Conservation (phyloP, 108 stramenopile genomes). For the Skeletonema tropicum region DNA sequence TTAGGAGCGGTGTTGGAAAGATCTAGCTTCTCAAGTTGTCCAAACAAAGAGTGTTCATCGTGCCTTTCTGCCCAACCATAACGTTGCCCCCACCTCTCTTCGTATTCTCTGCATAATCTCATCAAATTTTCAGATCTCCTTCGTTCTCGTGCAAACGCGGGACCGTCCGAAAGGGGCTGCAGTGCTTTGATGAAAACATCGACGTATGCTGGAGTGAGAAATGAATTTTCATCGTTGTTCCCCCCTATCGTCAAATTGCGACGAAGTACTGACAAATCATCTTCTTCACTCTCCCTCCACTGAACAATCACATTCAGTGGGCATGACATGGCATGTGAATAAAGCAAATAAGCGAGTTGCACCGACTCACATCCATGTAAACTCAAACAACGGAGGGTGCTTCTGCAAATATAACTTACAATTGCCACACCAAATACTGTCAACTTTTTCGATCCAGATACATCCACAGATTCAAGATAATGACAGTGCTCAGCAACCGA, state of each 20-base stretch:
- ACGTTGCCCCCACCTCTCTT: neutral
- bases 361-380: neutral
- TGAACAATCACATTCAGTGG: neutral
- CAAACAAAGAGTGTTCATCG: conserved; percentile 14
- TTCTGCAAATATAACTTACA: neutral
- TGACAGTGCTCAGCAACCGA: conserved; percentile 5
- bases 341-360: neutral
- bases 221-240: neutral
- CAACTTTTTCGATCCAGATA: conserved; percentile 16
- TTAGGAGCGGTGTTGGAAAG: neutral
- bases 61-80: neutral
- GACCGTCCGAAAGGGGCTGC: neutral
- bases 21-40: conserved; percentile 1
- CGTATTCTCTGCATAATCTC: neutral
- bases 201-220: neutral
- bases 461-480: neutral
- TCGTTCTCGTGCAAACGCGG: neutral
- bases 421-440: conserved; percentile 14
- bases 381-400: conserved; percentile 7
- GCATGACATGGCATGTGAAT: neutral
- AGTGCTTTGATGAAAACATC: neutral
- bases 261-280: neutral
- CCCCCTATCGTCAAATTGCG: neutral
- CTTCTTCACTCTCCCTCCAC: neutral
- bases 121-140: neutral